phyloP scores from a whole-genome alignment of 164 flowering plant species.

The Kalanchoe fedtschenkoi region DNA sequence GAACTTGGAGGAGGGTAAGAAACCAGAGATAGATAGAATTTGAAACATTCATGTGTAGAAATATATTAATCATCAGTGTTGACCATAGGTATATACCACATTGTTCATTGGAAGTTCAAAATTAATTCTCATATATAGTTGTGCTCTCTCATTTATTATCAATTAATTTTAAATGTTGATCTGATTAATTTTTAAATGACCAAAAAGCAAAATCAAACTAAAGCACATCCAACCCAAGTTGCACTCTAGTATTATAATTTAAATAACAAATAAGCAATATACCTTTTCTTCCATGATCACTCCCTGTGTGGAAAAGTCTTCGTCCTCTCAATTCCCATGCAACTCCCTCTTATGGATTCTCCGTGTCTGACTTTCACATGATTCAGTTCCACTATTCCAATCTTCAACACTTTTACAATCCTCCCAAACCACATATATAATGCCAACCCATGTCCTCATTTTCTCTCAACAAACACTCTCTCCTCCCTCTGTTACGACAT shows the following conservation, averaged over 20 bases:
- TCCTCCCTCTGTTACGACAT: not conserved
- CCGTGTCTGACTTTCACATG: slow-evolving; percentile 5
- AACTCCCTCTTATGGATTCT: not conserved
- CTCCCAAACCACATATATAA: slow-evolving; percentile 2
- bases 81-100: too few relatives aligned
- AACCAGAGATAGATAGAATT: not conserved
- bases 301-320: slow-evolving; percentile 3
- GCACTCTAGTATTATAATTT: not conserved
- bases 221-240: not conserved
- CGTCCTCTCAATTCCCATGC: not conserved
- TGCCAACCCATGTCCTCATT: not conserved
- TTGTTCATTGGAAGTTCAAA: too few relatives aligned
- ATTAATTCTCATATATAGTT: too few relatives aligned
- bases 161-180: too few relatives aligned
- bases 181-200: too few relatives aligned
- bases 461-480: slow-evolving; percentile 5
- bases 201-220: slow-evolving; percentile 3
- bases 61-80: not conserved
- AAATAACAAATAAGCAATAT: not conserved
- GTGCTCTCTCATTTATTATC: too few relatives aligned
- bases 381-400: not conserved
- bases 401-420: slow-evolving; percentile 1
- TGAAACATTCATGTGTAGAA: not conserved
- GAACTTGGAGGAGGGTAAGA: not conserved
- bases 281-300: slow-evolving; percentile 1